Base-by-base conservation (phyloP, 2,329 filamentous ascomycete genomes). In the Aspergillus glaucus region DNA sequence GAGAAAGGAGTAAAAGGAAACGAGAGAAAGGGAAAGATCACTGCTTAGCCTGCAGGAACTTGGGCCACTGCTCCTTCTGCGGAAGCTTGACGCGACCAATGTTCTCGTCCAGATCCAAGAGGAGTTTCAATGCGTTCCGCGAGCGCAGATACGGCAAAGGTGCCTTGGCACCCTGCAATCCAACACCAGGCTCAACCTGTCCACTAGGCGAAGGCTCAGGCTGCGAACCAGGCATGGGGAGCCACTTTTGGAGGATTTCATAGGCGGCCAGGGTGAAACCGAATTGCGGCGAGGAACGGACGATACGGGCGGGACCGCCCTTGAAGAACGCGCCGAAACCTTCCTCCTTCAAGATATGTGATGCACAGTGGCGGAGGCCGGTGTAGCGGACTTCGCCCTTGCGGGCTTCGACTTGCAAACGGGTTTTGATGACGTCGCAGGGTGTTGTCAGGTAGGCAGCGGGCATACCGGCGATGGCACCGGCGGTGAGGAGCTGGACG, bases 381-480 rank as follows among this genome's bases (percentile, higher is more conserved):
- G 82, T 93, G 78, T 98, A 98, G 44, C 79, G 79, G 3, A 85
- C 85, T 62, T 98, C 92, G 55, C 93, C 93, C 78, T 97, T 97
- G 56, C 93, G 87, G 19, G 92, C 91, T 72, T 98, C 93, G 50
- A 98, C 93, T 71, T 98, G 93, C 51, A 98, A 79, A 67, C 93
- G 87, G 3, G 93, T 98, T 80, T 98, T 98, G 84, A 98, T 97
- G 53, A 98, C 93, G 65, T 98, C 93, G 75, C 88, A 96, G 0
- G 93, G 93, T 2, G 93, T 98, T 21, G 93, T 98, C 54, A 98
- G 79, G 75, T 98, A 98, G 6, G 88, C 88, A 4, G 88, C 88
- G 5, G 88, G 88, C 87, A 93, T 93, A 72, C 88, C 88, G 28
- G 88, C 88, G 56, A 98, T 96, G 51, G 93, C 93, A 75, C 93